Percentiles rank a stretch among this genome's conserved stretches.
Evolutionary conservation across 108 stramenopile genomes (phyloP).

Genomic region (Nannochloropsis oceanica): DNA sequence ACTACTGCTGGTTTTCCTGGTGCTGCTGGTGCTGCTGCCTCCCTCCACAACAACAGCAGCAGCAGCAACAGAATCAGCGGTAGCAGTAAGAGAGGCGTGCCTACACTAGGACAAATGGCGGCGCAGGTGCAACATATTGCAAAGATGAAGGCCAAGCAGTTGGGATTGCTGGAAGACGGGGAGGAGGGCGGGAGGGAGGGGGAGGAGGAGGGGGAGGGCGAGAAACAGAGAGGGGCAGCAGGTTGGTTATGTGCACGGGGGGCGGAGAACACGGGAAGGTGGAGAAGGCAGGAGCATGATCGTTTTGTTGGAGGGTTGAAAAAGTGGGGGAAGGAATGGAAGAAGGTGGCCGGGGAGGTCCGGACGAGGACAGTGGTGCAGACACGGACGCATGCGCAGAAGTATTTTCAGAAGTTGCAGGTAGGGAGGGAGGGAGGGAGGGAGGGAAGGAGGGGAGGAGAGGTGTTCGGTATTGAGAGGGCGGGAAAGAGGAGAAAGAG

Average conservation of each 20-base stretch:
- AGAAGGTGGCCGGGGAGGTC: conserved; percentile 44
- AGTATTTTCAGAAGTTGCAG: conserved; percentile 92
- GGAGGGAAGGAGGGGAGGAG: not conserved
- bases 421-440: conserved; percentile 36
- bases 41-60: too few species aligned
- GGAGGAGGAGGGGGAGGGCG: not conserved
- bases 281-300: conserved; percentile 31
- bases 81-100: not conserved
- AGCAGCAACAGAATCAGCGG: not conserved
- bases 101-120: not conserved
- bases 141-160: not conserved
- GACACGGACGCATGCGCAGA: conserved; percentile 94
- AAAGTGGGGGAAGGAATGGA: conserved; percentile 33
- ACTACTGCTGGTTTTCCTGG: too few species aligned
- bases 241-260: conserved; percentile 9
- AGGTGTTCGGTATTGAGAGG: too few species aligned
- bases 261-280: conserved; percentile 29
- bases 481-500: not conserved
- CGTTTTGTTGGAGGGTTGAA: conserved; percentile 29
- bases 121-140: not conserved
- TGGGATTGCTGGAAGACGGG: not conserved
- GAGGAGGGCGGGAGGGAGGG: too few species aligned
- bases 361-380: conserved; percentile 92
- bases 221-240: not conserved
- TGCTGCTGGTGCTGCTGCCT: too few species aligned